Base-by-base conservation (phyloP, 2,329 filamentous ascomycete species). In the Elsinoe australis region DNA sequence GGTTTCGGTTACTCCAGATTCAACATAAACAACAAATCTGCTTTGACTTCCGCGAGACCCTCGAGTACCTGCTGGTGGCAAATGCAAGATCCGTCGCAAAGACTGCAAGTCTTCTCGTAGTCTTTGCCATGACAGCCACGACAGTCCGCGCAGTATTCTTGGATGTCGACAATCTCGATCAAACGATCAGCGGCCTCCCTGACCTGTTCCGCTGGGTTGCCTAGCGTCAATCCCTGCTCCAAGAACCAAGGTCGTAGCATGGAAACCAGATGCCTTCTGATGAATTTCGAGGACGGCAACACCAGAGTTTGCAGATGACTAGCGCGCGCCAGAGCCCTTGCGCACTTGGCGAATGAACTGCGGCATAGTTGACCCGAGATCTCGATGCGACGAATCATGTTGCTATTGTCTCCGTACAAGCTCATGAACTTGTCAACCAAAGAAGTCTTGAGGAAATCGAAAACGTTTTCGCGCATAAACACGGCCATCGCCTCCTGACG, bases 401-500 rank as follows among this genome's bases (percentile, higher is more conserved):
- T 10, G 10, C 3, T 10, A 8, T 31, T 4, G 3, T 3, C 10
- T 4, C 3, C 3, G 14, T 3, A 31, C 29, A 31, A 12, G 3
- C 14, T 14, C 3, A 31, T 12, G 10, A 31, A 10, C 29, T 31
- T 31, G 29, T 31, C 14, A 12, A 14, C 29, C 4, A 31, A 3
- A 12, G 29, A 12, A 9, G 3, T 31, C 4, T 31, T 9, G 4
- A 3, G 10, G 7, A 31, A 8, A 9, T 3, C 3, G 10, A 31
- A 9, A 4, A 4, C 14, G 7, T 31, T 31, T 14, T 14, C 14
- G 14, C 33, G 42, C 22, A 49, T 50, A 49, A 49, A 55, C 15
- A 54, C 49, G 9, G 50, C 47, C 5, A 53, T 26, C 9, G 50
- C 41, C 39, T 55, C 52, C 15, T 49, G 34, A 8, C 52, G 52